Conservation (phyloP, 306 rosid species). For the Dalbergia oliveri region DNA sequence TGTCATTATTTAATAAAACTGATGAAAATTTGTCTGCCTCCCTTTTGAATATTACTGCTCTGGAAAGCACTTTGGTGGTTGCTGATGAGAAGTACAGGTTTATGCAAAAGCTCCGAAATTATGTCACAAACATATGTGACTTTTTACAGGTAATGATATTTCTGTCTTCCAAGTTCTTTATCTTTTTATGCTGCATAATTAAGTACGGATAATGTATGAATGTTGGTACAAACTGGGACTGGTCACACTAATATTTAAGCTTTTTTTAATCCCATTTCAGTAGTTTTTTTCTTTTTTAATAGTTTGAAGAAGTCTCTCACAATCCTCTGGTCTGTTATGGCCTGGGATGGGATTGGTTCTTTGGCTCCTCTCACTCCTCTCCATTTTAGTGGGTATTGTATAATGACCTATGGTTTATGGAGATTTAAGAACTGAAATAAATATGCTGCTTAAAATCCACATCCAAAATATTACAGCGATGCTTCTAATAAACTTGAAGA, state of each 20-base stretch:
- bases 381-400: neutral
- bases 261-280: neutral
- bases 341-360: neutral
- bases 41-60: constrained; percentile 75
- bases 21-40: constrained; percentile 80
- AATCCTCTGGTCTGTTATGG: neutral
- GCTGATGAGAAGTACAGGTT: constrained; percentile 87
- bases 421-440: constrained; percentile 12
- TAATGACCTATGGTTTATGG: neutral
- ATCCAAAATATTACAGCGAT: constrained; percentile 2
- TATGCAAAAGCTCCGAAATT: constrained; percentile 88
- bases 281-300: neutral
- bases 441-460: constrained; percentile 16
- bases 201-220: neutral
- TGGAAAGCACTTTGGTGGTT: constrained; percentile 72
- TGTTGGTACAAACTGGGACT: neutral
- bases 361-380: neutral
- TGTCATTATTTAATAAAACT: constrained; percentile 65
- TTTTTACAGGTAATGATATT: constrained; percentile 78
- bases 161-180: constrained; percentile 24
- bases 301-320: neutral
- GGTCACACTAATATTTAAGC: neutral
- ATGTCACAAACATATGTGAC: constrained; percentile 79
- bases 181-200: constrained; percentile 3
- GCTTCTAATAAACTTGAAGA: constrained; percentile 30